These are phyloP conservation scores for Guyanaporus albipodus DNA, from an alignment of 768 basidiomycete genomes.

Conservation along the genomic window DNA sequence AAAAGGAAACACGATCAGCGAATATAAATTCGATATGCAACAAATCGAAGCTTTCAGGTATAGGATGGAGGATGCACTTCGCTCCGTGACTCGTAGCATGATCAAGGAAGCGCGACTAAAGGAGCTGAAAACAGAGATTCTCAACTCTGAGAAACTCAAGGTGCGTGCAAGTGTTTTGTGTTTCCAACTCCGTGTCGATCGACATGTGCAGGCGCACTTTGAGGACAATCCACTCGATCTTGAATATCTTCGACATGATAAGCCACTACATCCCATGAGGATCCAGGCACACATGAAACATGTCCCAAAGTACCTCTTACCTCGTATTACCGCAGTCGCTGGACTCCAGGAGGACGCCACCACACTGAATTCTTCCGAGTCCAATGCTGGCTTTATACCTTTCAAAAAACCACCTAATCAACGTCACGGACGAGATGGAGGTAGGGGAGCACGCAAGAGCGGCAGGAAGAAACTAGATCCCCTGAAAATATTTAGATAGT, in stretches of 20 bases:
- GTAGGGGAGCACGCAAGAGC: constrained; percentile 30
- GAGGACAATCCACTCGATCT: constrained; percentile 95
- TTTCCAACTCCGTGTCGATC: not conserved
- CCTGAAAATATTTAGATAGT: constrained; percentile 64
- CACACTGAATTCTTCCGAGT: constrained; percentile 6
- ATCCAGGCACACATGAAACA: constrained; percentile 95
- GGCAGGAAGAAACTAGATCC: constrained; percentile 78
- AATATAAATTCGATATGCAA: constrained; percentile 92
- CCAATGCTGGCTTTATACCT: constrained; percentile 58
- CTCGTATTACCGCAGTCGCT: constrained; percentile 55
- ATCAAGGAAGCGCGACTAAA: constrained; percentile 91
- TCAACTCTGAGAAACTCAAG: constrained; percentile 97
- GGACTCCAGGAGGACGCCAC: constrained; percentile 31
- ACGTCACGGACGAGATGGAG: constrained; percentile 50
- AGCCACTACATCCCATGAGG: constrained; percentile 85
- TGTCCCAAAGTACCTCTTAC: constrained; percentile 89
- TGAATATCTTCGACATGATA: constrained; percentile 90
- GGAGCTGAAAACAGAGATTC: constrained; percentile 87
- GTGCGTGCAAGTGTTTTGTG: constrained; percentile 38
- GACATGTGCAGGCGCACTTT: constrained; percentile 76
- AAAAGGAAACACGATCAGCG: constrained; percentile 57
- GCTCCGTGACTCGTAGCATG: constrained; percentile 80
- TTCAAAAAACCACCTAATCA: constrained; percentile 57
- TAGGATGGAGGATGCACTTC: constrained; percentile 93
- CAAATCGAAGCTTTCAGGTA: constrained; percentile 98